phyloP scores from a whole-genome alignment of 768 basidiomycete species.

The Serpula lacrymans region DNA sequence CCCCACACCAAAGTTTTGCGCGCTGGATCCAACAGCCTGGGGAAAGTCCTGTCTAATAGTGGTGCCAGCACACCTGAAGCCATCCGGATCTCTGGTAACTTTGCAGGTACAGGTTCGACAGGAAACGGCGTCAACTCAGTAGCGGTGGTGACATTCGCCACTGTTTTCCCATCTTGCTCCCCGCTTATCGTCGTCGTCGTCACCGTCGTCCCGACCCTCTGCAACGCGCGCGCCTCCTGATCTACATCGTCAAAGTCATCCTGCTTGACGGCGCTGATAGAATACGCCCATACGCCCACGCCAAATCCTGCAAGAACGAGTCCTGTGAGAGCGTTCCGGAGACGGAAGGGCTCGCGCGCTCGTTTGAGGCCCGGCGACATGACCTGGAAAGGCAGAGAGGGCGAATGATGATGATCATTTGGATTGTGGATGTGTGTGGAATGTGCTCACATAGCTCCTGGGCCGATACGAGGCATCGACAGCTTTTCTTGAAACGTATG shows the following conservation, averaged over 20 bases:
- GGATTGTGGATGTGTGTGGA: constrained; percentile 3
- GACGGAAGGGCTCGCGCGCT: constrained; percentile 79
- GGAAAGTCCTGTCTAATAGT: constrained; percentile 42
- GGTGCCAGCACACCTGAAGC: constrained; percentile 44
- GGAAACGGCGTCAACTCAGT: constrained; percentile 3
- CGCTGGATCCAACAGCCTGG: constrained; percentile 54
- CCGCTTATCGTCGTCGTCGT: constrained; percentile 17
- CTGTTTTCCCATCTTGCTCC: constrained; percentile 26
- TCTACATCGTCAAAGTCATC: constrained; percentile 89
- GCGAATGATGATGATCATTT: too few relatives aligned
- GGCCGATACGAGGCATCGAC: constrained; percentile 36
- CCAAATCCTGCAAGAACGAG: constrained; percentile 67
- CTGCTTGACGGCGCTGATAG: constrained; percentile 91
- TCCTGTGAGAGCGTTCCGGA: constrained; percentile 80
- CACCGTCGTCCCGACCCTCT: constrained; percentile 21
- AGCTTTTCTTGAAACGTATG: constrained; percentile 31
- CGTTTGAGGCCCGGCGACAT: constrained; percentile 88
- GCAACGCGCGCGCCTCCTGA: constrained; percentile 66
- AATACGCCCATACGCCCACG: constrained; percentile 85
- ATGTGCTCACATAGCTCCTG: constrained; percentile 30
- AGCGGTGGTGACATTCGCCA: constrained; percentile 18
- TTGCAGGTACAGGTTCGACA: not conserved
- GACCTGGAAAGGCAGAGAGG: too few relatives aligned
- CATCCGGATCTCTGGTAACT: constrained; percentile 2
- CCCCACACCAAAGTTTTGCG: constrained; percentile 68